Evolutionary conservation across 345 rosid species (phyloP), one percentile per base, ranked within the genome.

Genomic region (Brassica nigra): DNA sequence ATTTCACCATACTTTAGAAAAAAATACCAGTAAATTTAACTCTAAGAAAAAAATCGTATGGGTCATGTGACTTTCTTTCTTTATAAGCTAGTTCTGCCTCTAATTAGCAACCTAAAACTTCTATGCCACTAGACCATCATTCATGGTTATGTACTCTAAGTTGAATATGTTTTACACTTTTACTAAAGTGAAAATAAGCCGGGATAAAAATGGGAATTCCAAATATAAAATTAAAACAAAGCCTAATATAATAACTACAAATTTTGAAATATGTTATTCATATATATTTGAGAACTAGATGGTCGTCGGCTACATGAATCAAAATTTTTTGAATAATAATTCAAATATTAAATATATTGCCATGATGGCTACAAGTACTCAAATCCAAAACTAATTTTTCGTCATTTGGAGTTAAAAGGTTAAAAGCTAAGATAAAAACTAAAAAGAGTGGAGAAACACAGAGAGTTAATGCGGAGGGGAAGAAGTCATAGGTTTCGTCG

Each of bases 401-500:
- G 18, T 66, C 29, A 16, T 33, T 33, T 8, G 67, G 39, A 16
- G 8, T 5, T 8, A 8, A 4, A 12, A 23, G 2, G 33, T 23
- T 23, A 27, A 8, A 27, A 11, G 54, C 44, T 14, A n/a, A 55
- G 6, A 36, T 7, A 58, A 29, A 14, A 16, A 1, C 4, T 31
- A 29, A 15, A 63, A 1, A 3, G 3, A 12, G 11, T 6, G 0
- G 28, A 23, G 10, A 11, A 62, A 70, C 18, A 62, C 28, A 66
- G 55, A 52, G 36, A 23, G 31, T 59, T 58, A 31, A 69, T 29
- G 10, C 16, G 66, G 65, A 78, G 71, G 68, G 73, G 54, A 68
- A 72, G 62, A 49, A 68, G 83, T 80, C 83, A 80, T 74, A 68
- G 75, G 83, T 80, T 68, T 80, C 71, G 49, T 74, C 83, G 79